Evolutionary conservation across 2,329 filamentous ascomycete species (phyloP).

Genomic region (Metarhizium guizhouense): DNA sequence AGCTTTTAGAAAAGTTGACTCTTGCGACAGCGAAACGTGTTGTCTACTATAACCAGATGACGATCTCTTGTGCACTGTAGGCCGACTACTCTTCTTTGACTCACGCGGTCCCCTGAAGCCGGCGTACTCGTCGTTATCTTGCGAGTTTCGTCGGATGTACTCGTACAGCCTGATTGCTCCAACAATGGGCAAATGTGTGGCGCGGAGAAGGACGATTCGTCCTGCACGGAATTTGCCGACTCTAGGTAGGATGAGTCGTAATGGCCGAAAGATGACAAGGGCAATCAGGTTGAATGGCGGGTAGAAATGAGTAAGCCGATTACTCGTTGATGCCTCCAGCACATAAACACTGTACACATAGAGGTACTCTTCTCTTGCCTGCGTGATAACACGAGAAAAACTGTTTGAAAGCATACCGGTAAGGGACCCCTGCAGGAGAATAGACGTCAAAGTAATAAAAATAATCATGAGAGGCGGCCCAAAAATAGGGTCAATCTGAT

Average conservation of each 20-base stretch:
- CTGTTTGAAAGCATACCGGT: slow-evolving; percentile 73
- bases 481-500: slow-evolving; percentile 48
- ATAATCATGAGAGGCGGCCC: slow-evolving; percentile 57
- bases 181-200: slow-evolving; percentile 59
- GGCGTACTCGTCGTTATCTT: slow-evolving; percentile 31
- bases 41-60: slow-evolving; percentile 9
- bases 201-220: slow-evolving; percentile 53
- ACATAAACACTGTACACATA: slow-evolving; percentile 65
- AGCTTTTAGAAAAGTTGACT: slow-evolving; percentile 9
- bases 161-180: slow-evolving; percentile 62
- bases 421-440: slow-evolving; percentile 68
- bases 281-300: slow-evolving; percentile 68
- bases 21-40: slow-evolving; percentile 6
- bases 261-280: slow-evolving; percentile 60
- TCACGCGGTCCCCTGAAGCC: slow-evolving; percentile 39
- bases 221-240: slow-evolving; percentile 52
- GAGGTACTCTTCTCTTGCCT: slow-evolving; percentile 66
- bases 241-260: slow-evolving; percentile 58
- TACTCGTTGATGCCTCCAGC: slow-evolving; percentile 57
- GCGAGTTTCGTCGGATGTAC: slow-evolving; percentile 31
- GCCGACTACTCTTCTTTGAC: slow-evolving; percentile 13
- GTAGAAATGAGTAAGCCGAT: slow-evolving; percentile 61
- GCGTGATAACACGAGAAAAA: slow-evolving; percentile 55
- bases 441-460: slow-evolving; percentile 70
- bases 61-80: slow-evolving; percentile 10